A percentile compares a stretch with the other conserved stretches of the same genome.
Evolutionary conservation across 2,329 filamentous ascomycete species (phyloP).

Genomic region (Tolypocladium paradoxum): DNA sequence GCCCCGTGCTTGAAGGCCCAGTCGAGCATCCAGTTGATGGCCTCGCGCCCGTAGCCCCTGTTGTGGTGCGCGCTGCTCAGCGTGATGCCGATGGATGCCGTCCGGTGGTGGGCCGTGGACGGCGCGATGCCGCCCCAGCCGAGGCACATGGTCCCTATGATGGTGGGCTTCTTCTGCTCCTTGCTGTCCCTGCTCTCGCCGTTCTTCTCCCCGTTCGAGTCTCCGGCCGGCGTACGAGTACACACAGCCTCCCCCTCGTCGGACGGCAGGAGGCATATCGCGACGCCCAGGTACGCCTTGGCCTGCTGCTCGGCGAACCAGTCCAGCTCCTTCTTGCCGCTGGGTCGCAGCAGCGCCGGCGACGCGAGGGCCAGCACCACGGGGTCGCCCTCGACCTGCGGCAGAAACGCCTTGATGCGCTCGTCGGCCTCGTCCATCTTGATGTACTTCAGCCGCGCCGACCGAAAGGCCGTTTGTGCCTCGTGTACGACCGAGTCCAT

Average conservation of each 20-base stretch:
- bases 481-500: neutral
- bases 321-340: conserved; percentile 6
- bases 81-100: conserved; percentile 21
- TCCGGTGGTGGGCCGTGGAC: conserved; percentile 8
- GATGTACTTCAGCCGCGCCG: conserved; percentile 9
- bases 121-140: conserved; percentile 7
- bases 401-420: conserved; percentile 6
- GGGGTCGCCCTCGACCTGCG: conserved; percentile 6
- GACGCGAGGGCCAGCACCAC: conserved; percentile 6
- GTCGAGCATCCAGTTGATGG: conserved; percentile 32
- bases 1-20: conserved; percentile 32
- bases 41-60: conserved; percentile 33
- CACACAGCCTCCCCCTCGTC: neutral
- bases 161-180: conserved; percentile 6
- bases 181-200: neutral
- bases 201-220: neutral
- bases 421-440: conserved; percentile 8
- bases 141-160: conserved; percentile 11
- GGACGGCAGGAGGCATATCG: conserved; percentile 8
- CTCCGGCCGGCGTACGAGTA: neutral
- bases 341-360: conserved; percentile 3
- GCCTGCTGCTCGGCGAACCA: conserved; percentile 3
- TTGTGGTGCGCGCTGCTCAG: conserved; percentile 23
- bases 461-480: conserved; percentile 4
- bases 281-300: conserved; percentile 10